phyloP scores from a whole-genome alignment of 192 early-diverging fungal genomes.

The Dispira simplex region DNA sequence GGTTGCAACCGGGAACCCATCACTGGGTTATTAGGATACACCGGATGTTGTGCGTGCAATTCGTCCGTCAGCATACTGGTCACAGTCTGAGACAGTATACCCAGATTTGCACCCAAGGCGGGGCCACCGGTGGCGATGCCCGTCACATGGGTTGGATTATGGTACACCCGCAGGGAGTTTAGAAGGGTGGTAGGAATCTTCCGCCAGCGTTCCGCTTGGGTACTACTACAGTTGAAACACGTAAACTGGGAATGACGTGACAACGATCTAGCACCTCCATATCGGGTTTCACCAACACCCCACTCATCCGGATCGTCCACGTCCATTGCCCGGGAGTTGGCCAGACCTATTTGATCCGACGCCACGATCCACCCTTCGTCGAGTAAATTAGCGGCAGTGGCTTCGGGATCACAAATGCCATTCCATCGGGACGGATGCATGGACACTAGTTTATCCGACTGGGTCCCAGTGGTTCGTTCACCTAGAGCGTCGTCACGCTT shows the following conservation, averaged over 20 bases:
- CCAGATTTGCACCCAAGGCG: too few relatives aligned
- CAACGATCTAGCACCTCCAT: too few relatives aligned
- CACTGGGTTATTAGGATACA: not conserved
- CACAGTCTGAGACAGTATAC: not conserved
- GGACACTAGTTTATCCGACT: too few relatives aligned
- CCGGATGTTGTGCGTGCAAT: not conserved
- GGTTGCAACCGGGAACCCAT: slow-evolving; percentile 19
- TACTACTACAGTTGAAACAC: slow-evolving; percentile 9
- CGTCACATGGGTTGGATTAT: not conserved
- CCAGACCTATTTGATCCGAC: too few relatives aligned
- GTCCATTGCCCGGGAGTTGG: not conserved
- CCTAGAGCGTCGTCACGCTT: not conserved
- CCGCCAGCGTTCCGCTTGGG: slow-evolving; percentile 22
- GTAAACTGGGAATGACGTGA: not conserved
- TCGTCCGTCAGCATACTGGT: not conserved
- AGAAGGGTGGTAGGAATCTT: not conserved
- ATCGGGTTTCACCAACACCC: too few relatives aligned
- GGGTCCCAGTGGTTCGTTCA: not conserved
- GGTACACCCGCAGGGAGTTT: slow-evolving; percentile 4
- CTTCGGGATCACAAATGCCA: slow-evolving; percentile 8
- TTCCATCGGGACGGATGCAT: not conserved
- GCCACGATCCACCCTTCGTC: slow-evolving; percentile 11
- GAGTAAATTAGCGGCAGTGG: not conserved
- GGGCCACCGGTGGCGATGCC: too few relatives aligned
- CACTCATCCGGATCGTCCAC: not conserved